phyloP scores from a whole-genome alignment of 1,139 yeast genomes.

The Nadsonia commutata region DNA sequence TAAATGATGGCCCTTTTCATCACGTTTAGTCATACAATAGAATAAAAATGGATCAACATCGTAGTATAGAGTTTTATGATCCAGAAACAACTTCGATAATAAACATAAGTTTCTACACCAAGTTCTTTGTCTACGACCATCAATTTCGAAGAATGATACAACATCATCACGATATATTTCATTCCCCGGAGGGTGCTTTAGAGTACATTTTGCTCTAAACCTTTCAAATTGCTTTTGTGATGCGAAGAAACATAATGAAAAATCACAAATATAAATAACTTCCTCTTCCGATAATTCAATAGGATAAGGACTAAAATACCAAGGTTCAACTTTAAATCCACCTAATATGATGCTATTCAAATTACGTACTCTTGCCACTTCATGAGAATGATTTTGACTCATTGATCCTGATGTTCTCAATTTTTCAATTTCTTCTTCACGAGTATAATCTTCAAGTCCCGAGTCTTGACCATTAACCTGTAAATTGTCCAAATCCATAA shows the following conservation, averaged over 20 bases:
- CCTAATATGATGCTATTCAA: constrained; percentile 69
- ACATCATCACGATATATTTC: constrained; percentile 84
- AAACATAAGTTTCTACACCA: constrained; percentile 95
- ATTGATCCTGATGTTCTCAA: constrained; percentile 88
- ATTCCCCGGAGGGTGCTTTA: constrained; percentile 93
- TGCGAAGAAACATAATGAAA: constrained; percentile 77
- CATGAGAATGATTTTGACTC: constrained; percentile 73
- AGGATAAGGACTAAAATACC: constrained; percentile 98
- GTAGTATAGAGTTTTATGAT: constrained; percentile 87
- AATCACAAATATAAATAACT: constrained; percentile 79
- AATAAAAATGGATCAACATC: constrained; percentile 96
- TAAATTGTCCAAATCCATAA: constrained; percentile 74
- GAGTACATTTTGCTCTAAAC: constrained; percentile 68
- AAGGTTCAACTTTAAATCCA: constrained; percentile 85
- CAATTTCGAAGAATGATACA: constrained; percentile 85
- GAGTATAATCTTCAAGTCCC: constrained; percentile 42
- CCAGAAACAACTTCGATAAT: constrained; percentile 74
- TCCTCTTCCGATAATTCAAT: constrained; percentile 87
- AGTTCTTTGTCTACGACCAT: constrained; percentile 86
- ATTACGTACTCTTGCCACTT: constrained; percentile 83
- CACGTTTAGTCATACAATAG: constrained; percentile 85
- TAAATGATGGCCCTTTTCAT: constrained; percentile 80
- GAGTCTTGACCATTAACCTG: constrained; percentile 62
- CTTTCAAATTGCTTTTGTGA: constrained; percentile 84
- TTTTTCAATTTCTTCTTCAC: constrained; percentile 88